Percentiles rank a stretch among this genome's conserved stretches.
Conservation (phyloP, 805 yeast species). For the Yarrowia yakushimensis region DNA sequence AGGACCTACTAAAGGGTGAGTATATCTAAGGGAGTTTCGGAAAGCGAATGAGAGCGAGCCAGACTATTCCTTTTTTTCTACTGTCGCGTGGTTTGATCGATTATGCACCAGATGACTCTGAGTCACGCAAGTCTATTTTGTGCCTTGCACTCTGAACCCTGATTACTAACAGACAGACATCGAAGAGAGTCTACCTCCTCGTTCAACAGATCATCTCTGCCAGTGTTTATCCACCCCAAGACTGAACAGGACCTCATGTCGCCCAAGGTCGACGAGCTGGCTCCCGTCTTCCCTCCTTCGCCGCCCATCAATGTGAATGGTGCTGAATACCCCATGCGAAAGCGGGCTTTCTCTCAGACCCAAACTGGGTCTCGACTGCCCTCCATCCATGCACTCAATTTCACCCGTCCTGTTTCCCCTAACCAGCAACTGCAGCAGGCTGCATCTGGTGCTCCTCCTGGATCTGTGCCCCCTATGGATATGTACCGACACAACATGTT, state of each 20-base stretch:
- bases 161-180: slow-evolving; percentile 16
- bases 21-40: slow-evolving; percentile 8
- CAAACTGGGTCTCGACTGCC: background rate
- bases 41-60: background rate
- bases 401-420: slow-evolving; percentile 12
- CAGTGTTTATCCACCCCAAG: slow-evolving; percentile 22
- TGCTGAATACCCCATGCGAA: slow-evolving; percentile 6
- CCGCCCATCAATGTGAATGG: slow-evolving; percentile 10
- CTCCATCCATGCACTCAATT: slow-evolving; percentile 19
- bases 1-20: slow-evolving; percentile 55
- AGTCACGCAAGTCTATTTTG: background rate
- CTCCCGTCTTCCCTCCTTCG: slow-evolving; percentile 19
- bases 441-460: slow-evolving; percentile 3
- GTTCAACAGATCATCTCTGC: slow-evolving; percentile 6
- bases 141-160: background rate
- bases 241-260: slow-evolving; percentile 10
- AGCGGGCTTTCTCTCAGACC: slow-evolving; percentile 22
- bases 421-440: slow-evolving; percentile 19
- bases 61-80: background rate
- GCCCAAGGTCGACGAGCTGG: slow-evolving; percentile 6
- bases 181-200: slow-evolving; percentile 17
- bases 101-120: slow-evolving; percentile 6
- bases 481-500: slow-evolving; percentile 23
- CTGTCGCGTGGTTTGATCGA: background rate
- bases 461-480: slow-evolving; percentile 19